phyloP scores from a whole-genome alignment of 305 asterid species.

The Monarda citriodora region DNA sequence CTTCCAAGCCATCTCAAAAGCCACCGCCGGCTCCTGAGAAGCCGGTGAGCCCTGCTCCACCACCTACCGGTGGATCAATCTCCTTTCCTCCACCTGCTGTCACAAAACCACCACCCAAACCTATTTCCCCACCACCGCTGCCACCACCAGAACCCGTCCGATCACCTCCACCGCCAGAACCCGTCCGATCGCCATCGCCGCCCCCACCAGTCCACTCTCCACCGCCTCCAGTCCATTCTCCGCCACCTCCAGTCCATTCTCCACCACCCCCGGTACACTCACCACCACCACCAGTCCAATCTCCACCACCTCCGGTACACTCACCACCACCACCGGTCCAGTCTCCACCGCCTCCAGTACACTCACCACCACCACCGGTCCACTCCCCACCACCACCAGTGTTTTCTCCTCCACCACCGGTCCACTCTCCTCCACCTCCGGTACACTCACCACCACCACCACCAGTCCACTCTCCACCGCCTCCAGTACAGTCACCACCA shows the following conservation, averaged over 20 bases:
- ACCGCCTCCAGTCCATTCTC: too few relatives aligned
- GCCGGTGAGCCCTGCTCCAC: background rate
- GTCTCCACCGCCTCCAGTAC: too few relatives aligned
- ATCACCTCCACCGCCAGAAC: constrained; percentile 18
- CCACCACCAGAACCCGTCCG: constrained; percentile 14
- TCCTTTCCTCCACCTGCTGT: constrained; percentile 14
- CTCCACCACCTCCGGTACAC: constrained; percentile 13
- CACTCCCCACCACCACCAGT: too few relatives aligned
- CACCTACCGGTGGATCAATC: background rate
- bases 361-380: too few relatives aligned
- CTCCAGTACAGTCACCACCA: too few relatives aligned
- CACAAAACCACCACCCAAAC: constrained; percentile 20
- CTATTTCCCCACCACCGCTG: constrained; percentile 11
- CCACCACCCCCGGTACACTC: constrained; percentile 11
- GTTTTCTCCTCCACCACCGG: too few relatives aligned
- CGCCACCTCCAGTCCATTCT: background rate
- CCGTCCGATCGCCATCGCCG: background rate
- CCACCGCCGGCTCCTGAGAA: constrained; percentile 11
- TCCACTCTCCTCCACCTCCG: too few relatives aligned
- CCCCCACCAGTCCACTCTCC: constrained; percentile 15
- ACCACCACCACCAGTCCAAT: background rate
- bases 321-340: too few relatives aligned
- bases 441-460: too few relatives aligned
- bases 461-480: too few relatives aligned
- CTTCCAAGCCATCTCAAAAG: background rate